Evolutionary conservation across 352 stramenopile genomes (phyloP).

Genomic region (Phytophthora lateralis): DNA sequence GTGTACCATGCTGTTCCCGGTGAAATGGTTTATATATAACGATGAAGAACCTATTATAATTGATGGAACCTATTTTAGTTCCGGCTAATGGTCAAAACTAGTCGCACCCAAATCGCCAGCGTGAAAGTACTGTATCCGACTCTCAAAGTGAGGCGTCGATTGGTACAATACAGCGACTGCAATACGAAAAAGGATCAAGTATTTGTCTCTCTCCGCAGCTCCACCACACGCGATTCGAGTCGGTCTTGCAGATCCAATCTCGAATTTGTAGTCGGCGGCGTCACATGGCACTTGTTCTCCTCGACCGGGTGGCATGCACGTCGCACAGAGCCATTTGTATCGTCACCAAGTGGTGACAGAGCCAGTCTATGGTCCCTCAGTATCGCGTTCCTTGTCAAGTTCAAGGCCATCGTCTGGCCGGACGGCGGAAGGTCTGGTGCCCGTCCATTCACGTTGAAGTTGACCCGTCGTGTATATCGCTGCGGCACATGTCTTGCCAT

Average conservation of each 20-base stretch:
- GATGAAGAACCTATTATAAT: background rate
- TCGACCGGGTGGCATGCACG: conserved; percentile 6
- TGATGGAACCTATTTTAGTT: background rate
- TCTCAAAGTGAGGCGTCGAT: conserved; percentile 4
- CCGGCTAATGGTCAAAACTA: conserved; percentile 9
- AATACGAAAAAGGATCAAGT: background rate
- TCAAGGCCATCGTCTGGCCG: conserved; percentile 17
- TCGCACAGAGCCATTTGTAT: conserved; percentile 24
- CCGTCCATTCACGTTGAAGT: conserved; percentile 12
- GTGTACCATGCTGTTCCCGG: background rate
- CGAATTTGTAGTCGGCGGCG: background rate
- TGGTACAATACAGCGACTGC: background rate
- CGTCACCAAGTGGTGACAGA: conserved; percentile 27
- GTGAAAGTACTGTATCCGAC: conserved; percentile 7
- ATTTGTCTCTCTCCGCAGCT: background rate
- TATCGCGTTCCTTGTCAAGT: conserved; percentile 7
- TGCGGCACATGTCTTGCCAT: background rate
- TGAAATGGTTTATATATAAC: background rate
- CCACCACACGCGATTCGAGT: background rate
- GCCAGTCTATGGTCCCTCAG: conserved; percentile 11
- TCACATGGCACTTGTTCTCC: background rate
- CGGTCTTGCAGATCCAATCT: background rate
- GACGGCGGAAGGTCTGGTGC: conserved; percentile 10
- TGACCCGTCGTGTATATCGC: conserved; percentile 1
- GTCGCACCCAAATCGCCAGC: conserved; percentile 16